Evolutionary conservation across 108 stramenopile species (phyloP).

Genomic region (Nitzschia sp.): DNA sequence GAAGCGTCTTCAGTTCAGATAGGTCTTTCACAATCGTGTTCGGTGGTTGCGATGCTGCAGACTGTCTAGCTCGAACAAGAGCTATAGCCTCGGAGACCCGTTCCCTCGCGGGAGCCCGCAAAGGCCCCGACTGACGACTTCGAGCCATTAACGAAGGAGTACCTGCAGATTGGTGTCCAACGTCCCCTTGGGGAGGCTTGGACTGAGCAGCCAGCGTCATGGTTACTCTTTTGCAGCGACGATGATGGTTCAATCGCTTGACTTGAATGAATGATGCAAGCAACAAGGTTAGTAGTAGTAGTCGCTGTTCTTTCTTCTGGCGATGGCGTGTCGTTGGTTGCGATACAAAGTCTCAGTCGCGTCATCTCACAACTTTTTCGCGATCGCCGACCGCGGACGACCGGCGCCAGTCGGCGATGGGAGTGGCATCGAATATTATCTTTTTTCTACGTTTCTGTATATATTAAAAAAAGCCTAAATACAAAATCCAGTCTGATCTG

Average conservation of each 20-base stretch:
- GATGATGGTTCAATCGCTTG: too few species aligned
- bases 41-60: slow-evolving; percentile 1
- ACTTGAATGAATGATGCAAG: too few species aligned
- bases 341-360: too few species aligned
- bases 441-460: too few species aligned
- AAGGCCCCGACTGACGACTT: background rate
- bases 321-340: too few species aligned
- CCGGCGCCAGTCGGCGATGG: background rate
- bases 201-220: slow-evolving; percentile 15
- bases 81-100: slow-evolving; percentile 44
- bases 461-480: too few species aligned
- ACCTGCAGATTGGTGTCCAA: background rate
- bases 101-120: slow-evolving; percentile 24
- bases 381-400: background rate
- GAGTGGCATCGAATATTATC: too few species aligned
- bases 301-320: too few species aligned
- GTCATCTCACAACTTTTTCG: background rate
- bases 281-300: too few species aligned
- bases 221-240: background rate
- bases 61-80: slow-evolving; percentile 34
- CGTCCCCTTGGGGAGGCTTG: background rate
- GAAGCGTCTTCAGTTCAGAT: background rate
- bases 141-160: background rate
- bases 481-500: too few species aligned
- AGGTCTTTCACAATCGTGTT: background rate